Evolutionary conservation across 1,284 basidiomycete genomes (phyloP).

Genomic region (Cutaneotrichosporon dermatis): DNA sequence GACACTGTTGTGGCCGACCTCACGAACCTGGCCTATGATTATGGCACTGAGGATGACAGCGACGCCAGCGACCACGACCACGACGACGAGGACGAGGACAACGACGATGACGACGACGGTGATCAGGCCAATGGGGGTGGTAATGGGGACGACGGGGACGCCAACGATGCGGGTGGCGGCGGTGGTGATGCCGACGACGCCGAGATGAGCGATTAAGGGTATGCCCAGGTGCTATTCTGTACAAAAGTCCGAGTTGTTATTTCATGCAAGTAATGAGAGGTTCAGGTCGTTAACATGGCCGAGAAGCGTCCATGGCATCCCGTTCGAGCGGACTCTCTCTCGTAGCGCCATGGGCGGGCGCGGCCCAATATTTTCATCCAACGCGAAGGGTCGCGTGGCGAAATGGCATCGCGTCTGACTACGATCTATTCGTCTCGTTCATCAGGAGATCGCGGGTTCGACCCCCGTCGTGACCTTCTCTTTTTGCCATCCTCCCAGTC

Average conservation of each 20-base stretch:
- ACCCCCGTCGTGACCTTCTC: no score
- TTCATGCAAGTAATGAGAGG: no score
- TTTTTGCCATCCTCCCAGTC: no score
- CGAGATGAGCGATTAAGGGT: neutral
- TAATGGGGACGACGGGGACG: neutral
- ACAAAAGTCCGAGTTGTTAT: no score
- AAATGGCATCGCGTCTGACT: constrained; percentile 12
- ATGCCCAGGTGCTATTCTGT: no score
- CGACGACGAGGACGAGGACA: neutral
- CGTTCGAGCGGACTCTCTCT: no score
- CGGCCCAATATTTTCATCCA: no score
- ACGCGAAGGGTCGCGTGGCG: constrained; percentile 7
- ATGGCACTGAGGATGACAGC: neutral
- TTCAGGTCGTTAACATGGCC: no score
- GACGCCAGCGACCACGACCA: neutral
- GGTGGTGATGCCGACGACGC: neutral
- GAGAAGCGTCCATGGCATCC: no score
- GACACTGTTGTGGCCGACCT: neutral
- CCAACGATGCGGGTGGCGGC: neutral
- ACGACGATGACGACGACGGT: neutral
- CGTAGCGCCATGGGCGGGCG: no score
- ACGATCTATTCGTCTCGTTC: neutral
- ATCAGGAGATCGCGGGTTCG: no score
- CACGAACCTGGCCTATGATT: no score
- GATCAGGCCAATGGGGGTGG: neutral